Percentiles rank a stretch among this genome's conserved stretches.
Evolutionary conservation across 768 basidiomycete species (phyloP).

Genomic region (Hysterangium stoloniferum): DNA sequence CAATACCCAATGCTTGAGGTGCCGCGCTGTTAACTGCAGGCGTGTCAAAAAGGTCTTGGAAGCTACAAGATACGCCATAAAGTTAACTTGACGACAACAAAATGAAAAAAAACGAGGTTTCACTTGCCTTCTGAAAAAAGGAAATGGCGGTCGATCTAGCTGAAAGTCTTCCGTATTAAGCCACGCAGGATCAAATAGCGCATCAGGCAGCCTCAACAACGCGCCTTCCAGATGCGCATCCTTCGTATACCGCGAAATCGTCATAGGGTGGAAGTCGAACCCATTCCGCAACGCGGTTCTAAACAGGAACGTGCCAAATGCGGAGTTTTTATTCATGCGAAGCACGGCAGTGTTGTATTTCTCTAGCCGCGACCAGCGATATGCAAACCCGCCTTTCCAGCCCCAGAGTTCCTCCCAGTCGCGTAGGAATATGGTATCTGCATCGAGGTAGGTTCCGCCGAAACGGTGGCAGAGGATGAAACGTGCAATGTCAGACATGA

Average conservation of each 20-base stretch:
- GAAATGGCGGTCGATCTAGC: constrained; percentile 87
- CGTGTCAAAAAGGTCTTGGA: constrained; percentile 84
- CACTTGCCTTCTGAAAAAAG: constrained; percentile 79
- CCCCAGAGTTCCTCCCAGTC: constrained; percentile 99
- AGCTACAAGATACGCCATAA: constrained; percentile 30
- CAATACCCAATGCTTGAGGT: constrained; percentile 82
- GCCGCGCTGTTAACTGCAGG: constrained; percentile 66
- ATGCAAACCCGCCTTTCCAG: constrained; percentile 94
- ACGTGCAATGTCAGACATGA: constrained; percentile 93
- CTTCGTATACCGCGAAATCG: constrained; percentile 80
- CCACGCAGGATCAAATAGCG: constrained; percentile 96
- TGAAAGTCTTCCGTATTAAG: constrained; percentile 90
- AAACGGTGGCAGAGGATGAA: constrained; percentile 96
- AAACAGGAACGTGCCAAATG: constrained; percentile 89
- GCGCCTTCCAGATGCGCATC: constrained; percentile 82
- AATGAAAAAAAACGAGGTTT: neutral
- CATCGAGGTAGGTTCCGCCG: constrained; percentile 95
- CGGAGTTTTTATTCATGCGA: constrained; percentile 87
- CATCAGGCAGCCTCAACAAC: constrained; percentile 85
- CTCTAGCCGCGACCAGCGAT: constrained; percentile 87
- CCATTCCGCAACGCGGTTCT: constrained; percentile 89
- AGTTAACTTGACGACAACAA: constrained; percentile 3
- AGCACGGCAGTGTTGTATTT: constrained; percentile 97
- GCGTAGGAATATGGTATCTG: constrained; percentile 89
- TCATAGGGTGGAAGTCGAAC: constrained; percentile 97